phyloP scores from a whole-genome alignment of 2,329 filamentous ascomycete species.

The Cercospora sesami region DNA sequence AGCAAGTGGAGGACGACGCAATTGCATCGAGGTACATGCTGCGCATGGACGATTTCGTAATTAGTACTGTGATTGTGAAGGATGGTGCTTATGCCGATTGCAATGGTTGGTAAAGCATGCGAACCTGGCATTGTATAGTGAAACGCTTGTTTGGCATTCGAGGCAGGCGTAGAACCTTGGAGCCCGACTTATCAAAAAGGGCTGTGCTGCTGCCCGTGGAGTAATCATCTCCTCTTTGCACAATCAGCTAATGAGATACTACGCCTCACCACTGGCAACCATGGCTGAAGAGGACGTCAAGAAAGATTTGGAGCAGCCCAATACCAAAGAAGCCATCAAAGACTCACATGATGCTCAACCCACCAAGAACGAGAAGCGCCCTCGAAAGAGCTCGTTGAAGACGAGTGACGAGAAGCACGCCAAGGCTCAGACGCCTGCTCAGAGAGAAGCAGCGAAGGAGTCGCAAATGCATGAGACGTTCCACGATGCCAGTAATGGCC shows the following conservation, averaged over 20 bases:
- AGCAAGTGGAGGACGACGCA: not conserved
- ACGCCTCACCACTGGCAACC: slow-evolving; percentile 5
- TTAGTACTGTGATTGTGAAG: not conserved
- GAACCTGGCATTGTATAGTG: slow-evolving; percentile 5
- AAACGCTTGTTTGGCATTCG: slow-evolving; percentile 12
- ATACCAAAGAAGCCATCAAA: not conserved
- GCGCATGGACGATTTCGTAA: not conserved
- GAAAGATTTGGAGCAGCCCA: not conserved
- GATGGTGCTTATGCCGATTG: slow-evolving; percentile 5
- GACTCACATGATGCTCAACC: slow-evolving; percentile 3
- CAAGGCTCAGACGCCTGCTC: slow-evolving; percentile 7
- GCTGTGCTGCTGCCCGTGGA: not conserved
- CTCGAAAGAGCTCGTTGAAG: slow-evolving; percentile 3
- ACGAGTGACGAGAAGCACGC: not conserved
- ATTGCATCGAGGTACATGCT: not conserved
- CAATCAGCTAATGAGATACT: slow-evolving; percentile 4
- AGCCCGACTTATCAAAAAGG: slow-evolving; percentile 6
- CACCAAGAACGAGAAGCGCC: slow-evolving; percentile 8
- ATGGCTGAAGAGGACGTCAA: slow-evolving; percentile 10
- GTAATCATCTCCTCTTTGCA: not conserved
- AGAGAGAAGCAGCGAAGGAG: slow-evolving; percentile 12
- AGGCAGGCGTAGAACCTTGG: slow-evolving; percentile 11
- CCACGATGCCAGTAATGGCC: slow-evolving; percentile 3
- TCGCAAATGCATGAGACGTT: slow-evolving; percentile 15
- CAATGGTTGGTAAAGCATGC: slow-evolving; percentile 2